Evolutionary conservation across 176 grass and related monocot species (phyloP), one percentile per base, ranked within the genome.

Genomic region (Paspalum notatum): DNA sequence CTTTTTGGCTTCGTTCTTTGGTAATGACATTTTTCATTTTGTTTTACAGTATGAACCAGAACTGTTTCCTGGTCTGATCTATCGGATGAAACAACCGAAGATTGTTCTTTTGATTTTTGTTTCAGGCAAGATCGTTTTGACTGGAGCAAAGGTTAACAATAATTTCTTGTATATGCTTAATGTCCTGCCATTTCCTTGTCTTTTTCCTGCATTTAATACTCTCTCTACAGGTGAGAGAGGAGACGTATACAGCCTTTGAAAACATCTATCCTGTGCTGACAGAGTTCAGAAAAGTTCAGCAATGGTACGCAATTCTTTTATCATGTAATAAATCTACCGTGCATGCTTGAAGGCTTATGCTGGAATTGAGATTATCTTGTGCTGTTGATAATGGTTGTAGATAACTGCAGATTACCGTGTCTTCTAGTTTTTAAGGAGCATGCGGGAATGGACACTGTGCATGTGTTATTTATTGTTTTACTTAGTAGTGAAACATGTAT

Each of bases 101-200:
- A 98, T 93, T 75, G 92, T 95, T 87, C 95, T 93, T 68, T 87
- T 98, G 49, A 98, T 98, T 89, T 98, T 98, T 68, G 95, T 98
- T 72, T 98, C 95, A 43, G 95, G 95, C 66, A 95, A 98, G 76
- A 98, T 98, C 84, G 95, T 98, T 80, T 91, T 98, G 42, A 98
- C 92, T 25, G 95, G 90, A 9, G 92, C 95, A 71, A 95, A 98
- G 95, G 95, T 94, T 77, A 84, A 78, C 7, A 26, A 2, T 77
- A 8, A 37, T 75, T 68, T 60, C 5, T 53, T 74, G 4, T 51
- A 8, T 49, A 38, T 51, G 52, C 21, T 26, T 85, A 21, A 65
- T 78, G 43, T 41, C 41, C 48, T 7, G 3, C 8, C 0, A 40
- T 68, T 62, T 24, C 0, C 63, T 50, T 52, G 4, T 82, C 27